Evolutionary conservation across 1,284 basidiomycete species (phyloP).

Genomic region (Ceratobasidium sp.): DNA sequence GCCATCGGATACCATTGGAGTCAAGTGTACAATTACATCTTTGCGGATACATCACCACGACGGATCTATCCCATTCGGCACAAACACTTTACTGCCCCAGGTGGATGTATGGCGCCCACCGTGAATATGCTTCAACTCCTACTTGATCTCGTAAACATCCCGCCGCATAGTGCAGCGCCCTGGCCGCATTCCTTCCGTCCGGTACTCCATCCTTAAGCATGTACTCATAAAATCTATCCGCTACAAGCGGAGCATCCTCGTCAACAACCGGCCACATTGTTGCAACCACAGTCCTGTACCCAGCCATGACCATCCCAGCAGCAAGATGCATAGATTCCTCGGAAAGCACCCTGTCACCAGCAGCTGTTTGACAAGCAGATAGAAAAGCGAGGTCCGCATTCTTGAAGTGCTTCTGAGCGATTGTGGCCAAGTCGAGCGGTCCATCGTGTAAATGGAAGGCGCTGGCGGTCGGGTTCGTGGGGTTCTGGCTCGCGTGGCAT

Average conservation of each 20-base stretch:
- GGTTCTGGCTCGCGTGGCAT: slow-evolving; percentile 27
- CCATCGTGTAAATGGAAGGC: slow-evolving; percentile 31
- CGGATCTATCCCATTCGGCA: too few relatives aligned
- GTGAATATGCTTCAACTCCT: not conserved
- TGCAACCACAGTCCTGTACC: slow-evolving; percentile 18
- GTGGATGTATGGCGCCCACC: slow-evolving; percentile 17
- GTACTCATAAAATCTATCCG: not conserved
- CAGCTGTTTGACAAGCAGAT: slow-evolving; percentile 20
- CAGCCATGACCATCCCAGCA: slow-evolving; percentile 12
- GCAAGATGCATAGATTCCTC: slow-evolving; percentile 25
- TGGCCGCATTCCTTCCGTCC: not conserved
- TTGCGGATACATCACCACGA: too few relatives aligned
- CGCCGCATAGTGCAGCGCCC: slow-evolving; percentile 6
- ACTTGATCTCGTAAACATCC: not conserved
- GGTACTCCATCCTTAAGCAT: slow-evolving; percentile 3
- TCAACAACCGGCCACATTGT: slow-evolving; percentile 41
- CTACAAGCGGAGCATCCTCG: too few relatives aligned
- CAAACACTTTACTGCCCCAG: too few relatives aligned
- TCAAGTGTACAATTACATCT: too few relatives aligned
- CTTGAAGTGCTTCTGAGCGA: not conserved
- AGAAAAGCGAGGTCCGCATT: slow-evolving; percentile 9
- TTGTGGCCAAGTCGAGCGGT: not conserved
- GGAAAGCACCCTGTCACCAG: not conserved
- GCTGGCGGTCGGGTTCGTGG: not conserved
- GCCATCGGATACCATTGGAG: too few relatives aligned